These are phyloP conservation scores for Liriodendron chinense DNA, from an alignment of 164 flowering plant genomes.

Conservation along the genomic window DNA sequence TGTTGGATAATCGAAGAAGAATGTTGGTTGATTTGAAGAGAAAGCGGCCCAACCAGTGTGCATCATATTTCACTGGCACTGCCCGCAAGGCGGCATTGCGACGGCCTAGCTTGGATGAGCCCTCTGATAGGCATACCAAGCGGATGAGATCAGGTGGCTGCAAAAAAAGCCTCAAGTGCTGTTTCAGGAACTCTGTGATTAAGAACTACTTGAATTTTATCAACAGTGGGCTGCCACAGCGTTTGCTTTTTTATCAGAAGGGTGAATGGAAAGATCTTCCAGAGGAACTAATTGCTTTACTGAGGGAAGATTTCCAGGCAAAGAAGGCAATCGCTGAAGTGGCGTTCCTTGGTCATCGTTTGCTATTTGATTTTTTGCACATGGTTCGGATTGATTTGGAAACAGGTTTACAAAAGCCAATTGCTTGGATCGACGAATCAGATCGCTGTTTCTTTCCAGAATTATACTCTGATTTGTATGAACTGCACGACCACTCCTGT, in stretches of 20 bases:
- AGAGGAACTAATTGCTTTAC: conserved; percentile 27
- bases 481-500: conserved; percentile 1
- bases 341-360: conserved; percentile 36
- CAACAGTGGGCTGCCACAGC: conserved; percentile 57
- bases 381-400: conserved; percentile 60
- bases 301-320: conserved; percentile 44
- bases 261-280: conserved; percentile 77
- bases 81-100: conserved; percentile 15
- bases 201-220: conserved; percentile 55
- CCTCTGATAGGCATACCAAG: conserved; percentile 34
- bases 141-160: conserved; percentile 45
- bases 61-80: conserved; percentile 26
- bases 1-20: conserved; percentile 56
- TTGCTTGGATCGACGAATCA: conserved; percentile 88
- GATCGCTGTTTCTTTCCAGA: conserved; percentile 83
- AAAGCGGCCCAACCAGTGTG: conserved; percentile 42
- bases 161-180: conserved; percentile 23
- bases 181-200: conserved; percentile 35
- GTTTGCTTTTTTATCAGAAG: conserved; percentile 55
- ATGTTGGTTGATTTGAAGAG: conserved; percentile 50
- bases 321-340: conserved; percentile 59
- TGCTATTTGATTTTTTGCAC: conserved; percentile 61
- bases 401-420: conserved; percentile 51
- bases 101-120: conserved; percentile 11
- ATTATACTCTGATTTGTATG: conserved; percentile 28